Percentiles rank a stretch among this genome's conserved stretches.
phyloP scores from a whole-genome alignment of 768 basidiomycete genomes.

The Suillus discolor region DNA sequence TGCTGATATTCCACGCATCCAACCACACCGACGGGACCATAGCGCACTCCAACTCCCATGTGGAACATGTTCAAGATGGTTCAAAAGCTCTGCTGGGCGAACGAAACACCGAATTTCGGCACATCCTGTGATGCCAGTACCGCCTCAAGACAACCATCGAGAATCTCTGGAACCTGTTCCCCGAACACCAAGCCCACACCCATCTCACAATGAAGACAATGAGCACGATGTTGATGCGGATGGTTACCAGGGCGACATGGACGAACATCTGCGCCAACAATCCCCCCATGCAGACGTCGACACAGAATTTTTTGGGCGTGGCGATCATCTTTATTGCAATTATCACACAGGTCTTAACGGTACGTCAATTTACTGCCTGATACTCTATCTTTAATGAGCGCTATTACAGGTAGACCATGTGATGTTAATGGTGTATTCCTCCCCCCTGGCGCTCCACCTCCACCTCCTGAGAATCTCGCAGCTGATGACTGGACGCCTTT shows the following conservation, averaged over 20 bases:
- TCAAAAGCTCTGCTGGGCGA: not conserved
- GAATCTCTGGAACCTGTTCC: not conserved
- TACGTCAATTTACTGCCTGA: not conserved
- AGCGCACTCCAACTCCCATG: not conserved
- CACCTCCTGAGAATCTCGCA: not conserved
- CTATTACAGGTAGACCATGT: not conserved
- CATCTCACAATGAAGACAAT: not conserved
- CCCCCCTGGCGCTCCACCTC: not conserved
- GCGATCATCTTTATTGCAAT: not conserved
- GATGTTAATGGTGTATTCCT: not conserved
- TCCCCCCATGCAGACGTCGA: not conserved
- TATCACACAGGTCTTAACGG: not conserved
- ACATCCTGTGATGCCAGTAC: conserved; percentile 2
- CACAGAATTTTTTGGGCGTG: not conserved
- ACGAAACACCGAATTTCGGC: not conserved
- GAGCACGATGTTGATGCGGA: not conserved
- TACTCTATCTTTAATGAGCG: not conserved
- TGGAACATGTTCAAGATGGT: not conserved
- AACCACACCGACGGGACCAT: not conserved
- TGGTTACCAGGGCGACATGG: not conserved
- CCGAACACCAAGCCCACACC: not conserved
- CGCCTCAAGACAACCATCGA: not conserved
- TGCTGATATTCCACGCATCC: not conserved
- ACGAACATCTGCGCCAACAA: not conserved
- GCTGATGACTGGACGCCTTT: not conserved